Base-by-base conservation (phyloP, 1,284 basidiomycete species). In the Phenoliferia sp. region DNA sequence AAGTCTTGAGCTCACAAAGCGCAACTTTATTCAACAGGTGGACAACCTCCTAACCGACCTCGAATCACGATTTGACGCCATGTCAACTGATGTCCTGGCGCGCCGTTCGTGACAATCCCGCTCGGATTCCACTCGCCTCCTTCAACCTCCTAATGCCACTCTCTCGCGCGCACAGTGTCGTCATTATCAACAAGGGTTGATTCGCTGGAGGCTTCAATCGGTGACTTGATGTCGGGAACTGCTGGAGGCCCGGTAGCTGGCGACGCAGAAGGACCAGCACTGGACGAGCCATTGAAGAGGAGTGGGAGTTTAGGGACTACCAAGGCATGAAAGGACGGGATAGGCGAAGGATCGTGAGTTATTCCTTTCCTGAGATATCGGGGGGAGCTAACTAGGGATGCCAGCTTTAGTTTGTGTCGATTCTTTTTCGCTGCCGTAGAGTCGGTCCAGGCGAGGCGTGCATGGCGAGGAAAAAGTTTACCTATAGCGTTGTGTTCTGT, bases 11-110 rank as follows among this genome's bases (percentile, higher is more conserved):
- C n/a, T 5, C 3, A 1, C 10, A 12, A 4, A 19, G 17, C 6
- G 5, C 28, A 17, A 26, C 16, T 1, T 1, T 34, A 10, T 19
- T 12, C 4, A 3, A 16, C 58, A 73, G 71, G 69, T 73, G 50
- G 71, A 73, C 58, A 69, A 50, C 12, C 58, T 73, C 22, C 57
- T 73, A 17, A 69, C 63, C 52, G 71, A 73, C 60, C 69, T 73
- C 59, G 71, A 73, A 48, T 28, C 71, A 2, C 61, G 69, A 1
- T 73, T 73, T 60, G 71, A 73, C 50, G 61, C 65, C 19, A 59
- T 73, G 29, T 67, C 67, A 9, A 33, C 44, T 9, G 71, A 73
- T 48, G 71, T 73, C 31, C 64, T 73, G 29, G 64, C 67, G 22
- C 61, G 71, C 9, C 57, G 71, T 73, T 22, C 35, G 69, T 55